phyloP scores from a whole-genome alignment of 2,329 filamentous ascomycete species.

The Corynespora cassiicola region DNA sequence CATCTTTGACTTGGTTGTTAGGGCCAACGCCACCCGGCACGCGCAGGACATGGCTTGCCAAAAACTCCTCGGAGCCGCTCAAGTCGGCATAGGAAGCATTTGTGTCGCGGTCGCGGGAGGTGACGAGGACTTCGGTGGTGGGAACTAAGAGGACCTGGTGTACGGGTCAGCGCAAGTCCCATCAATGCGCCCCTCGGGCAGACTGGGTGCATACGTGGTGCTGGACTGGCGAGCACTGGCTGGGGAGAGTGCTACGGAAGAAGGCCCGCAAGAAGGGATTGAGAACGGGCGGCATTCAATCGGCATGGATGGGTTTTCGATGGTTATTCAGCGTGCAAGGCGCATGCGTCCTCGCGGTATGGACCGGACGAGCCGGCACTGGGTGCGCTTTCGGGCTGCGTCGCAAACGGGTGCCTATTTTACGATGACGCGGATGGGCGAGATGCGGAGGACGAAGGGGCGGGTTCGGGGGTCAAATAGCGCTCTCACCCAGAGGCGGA shows the following conservation, averaged over 20 bases:
- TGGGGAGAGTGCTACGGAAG: slow-evolving; percentile 91
- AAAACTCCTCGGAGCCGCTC: slow-evolving; percentile 88
- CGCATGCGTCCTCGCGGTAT: slow-evolving; percentile 33
- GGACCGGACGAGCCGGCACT: slow-evolving; percentile 26
- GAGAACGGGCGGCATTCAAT: slow-evolving; percentile 90
- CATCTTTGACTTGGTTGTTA: slow-evolving; percentile 57
- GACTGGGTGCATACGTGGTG: slow-evolving; percentile 69
- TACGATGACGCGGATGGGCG: slow-evolving; percentile 10
- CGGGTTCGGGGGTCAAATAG: slow-evolving; percentile 10
- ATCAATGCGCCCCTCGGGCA: slow-evolving; percentile 12
- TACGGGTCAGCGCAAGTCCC: slow-evolving; percentile 4
- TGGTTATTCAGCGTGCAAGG: slow-evolving; percentile 22
- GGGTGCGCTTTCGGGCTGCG: slow-evolving; percentile 8
- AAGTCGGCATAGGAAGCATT: slow-evolving; percentile 79
- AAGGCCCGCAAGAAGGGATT: slow-evolving; percentile 99
- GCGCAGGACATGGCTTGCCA: slow-evolving; percentile 94
- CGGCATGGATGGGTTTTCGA: slow-evolving; percentile 40
- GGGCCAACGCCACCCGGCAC: slow-evolving; percentile 65
- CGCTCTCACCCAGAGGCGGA: too few relatives aligned
- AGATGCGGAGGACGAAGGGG: slow-evolving; percentile 20
- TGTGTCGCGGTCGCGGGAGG: slow-evolving; percentile 85
- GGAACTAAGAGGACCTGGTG: slow-evolving; percentile 82
- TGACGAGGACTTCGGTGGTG: slow-evolving; percentile 88
- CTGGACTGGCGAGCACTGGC: slow-evolving; percentile 89
- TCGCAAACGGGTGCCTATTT: slow-evolving; percentile 33